Percentiles rank a stretch among this genome's conserved stretches.
Conservation (phyloP, 495 filamentous ascomycete genomes). For the Penicillium argentinense region DNA sequence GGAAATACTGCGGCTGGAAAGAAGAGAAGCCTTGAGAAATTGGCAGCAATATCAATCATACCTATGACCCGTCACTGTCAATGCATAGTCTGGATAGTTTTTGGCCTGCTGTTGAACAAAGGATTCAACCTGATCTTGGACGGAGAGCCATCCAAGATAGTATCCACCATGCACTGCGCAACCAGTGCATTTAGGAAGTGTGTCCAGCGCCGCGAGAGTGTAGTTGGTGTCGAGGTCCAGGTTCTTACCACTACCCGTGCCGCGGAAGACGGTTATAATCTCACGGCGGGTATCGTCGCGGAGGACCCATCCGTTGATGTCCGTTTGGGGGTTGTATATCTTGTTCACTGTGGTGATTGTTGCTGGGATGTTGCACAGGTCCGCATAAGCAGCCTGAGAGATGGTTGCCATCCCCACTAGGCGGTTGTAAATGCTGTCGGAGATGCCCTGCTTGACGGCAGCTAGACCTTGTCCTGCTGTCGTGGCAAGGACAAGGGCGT, state of each 20-base stretch:
- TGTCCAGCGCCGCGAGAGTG: constrained; percentile 6
- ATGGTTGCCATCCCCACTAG: constrained; percentile 9
- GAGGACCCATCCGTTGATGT: constrained; percentile 11
- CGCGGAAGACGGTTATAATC: constrained; percentile 9
- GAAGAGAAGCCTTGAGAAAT: background rate
- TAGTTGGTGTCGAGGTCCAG: constrained; percentile 10
- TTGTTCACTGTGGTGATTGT: constrained; percentile 3
- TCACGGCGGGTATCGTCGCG: constrained; percentile 5
- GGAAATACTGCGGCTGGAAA: background rate
- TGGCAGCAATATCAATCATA: background rate
- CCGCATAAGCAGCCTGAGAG: constrained; percentile 7
- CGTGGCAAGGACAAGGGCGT: background rate
- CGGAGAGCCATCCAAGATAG: constrained; percentile 10
- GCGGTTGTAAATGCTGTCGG: constrained; percentile 3
- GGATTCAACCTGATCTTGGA: constrained; percentile 10
- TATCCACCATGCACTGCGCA: constrained; percentile 8
- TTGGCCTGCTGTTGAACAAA: constrained; percentile 5
- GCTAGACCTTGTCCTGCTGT: constrained; percentile 2
- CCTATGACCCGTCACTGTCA: constrained; percentile 9
- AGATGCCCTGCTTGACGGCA: constrained; percentile 3
- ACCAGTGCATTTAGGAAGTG: constrained; percentile 3
- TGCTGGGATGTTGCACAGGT: constrained; percentile 7
- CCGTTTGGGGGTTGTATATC: constrained; percentile 8
- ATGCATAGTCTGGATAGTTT: constrained; percentile 1
- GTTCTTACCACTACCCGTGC: constrained; percentile 6